A percentile compares a stretch with the other conserved stretches of the same genome.
These are phyloP conservation scores for Neonectria coccinea DNA, from an alignment of 2,329 filamentous ascomycete genomes.

Conservation along the genomic window DNA sequence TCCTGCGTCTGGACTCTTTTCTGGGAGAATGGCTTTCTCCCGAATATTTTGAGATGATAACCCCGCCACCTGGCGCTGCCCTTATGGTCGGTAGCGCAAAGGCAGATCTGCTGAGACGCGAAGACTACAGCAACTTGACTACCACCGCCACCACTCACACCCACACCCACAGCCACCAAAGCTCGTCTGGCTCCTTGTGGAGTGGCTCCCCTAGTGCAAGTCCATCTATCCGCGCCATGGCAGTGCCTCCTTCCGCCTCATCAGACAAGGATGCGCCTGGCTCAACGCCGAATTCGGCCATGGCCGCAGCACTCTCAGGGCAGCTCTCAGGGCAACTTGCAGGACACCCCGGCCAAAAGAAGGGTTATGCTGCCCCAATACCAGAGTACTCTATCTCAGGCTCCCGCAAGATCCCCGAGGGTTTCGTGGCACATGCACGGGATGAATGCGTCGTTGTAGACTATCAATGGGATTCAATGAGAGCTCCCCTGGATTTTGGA, in stretches of 20 bases:
- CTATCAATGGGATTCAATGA: constrained; percentile 95
- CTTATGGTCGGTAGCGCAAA: constrained; percentile 93
- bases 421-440: constrained; percentile 90
- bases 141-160: constrained; percentile 30
- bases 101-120: constrained; percentile 82
- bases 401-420: constrained; percentile 84
- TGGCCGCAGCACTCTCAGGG: constrained; percentile 52
- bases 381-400: constrained; percentile 87
- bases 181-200: constrained; percentile 49
- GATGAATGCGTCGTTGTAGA: constrained; percentile 90
- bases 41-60: constrained; percentile 93
- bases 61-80: constrained; percentile 84
- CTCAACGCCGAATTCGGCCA: constrained; percentile 45
- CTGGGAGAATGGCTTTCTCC: constrained; percentile 95
- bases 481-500: constrained; percentile 82
- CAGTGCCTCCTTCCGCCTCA: constrained; percentile 34
- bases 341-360: constrained; percentile 43
- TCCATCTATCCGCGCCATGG: constrained; percentile 37
- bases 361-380: constrained; percentile 78
- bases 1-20: constrained; percentile 88
- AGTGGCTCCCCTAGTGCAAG: constrained; percentile 47
- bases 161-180: constrained; percentile 36
- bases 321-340: constrained; percentile 40
- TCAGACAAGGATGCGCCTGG: constrained; percentile 43
- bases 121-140: constrained; percentile 70